Conservation (phyloP, 805 yeast species). For the Hemisphaericaspora nanyangensis region DNA sequence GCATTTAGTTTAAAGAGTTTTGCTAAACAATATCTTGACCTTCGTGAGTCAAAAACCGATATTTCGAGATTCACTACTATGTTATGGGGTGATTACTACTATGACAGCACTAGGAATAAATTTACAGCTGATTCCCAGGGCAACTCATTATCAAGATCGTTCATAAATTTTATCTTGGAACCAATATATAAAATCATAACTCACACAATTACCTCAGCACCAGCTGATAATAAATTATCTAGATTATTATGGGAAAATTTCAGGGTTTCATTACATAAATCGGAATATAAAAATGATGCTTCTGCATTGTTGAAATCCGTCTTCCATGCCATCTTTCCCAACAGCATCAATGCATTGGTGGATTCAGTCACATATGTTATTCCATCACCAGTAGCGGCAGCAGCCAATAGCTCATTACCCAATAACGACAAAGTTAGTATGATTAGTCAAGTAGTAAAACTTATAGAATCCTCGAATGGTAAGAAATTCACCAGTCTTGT, state of each 20-base stretch:
- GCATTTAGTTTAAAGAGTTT: slow-evolving; percentile 68
- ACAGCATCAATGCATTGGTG: slow-evolving; percentile 44
- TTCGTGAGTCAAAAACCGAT: slow-evolving; percentile 11
- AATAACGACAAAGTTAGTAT: background rate
- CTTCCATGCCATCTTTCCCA: slow-evolving; percentile 46
- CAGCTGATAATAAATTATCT: slow-evolving; percentile 34
- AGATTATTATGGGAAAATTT: slow-evolving; percentile 46
- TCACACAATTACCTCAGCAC: slow-evolving; percentile 51
- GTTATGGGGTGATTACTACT: slow-evolving; percentile 79
- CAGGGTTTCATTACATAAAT: slow-evolving; percentile 40
- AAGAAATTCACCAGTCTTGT: slow-evolving; percentile 53
- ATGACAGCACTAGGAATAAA: slow-evolving; percentile 35
- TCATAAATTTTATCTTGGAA: slow-evolving; percentile 62
- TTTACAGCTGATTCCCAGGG: slow-evolving; percentile 37
- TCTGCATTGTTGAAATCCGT: slow-evolving; percentile 54
- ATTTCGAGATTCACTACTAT: slow-evolving; percentile 43
- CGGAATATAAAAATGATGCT: slow-evolving; percentile 49
- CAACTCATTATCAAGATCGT: slow-evolving; percentile 37
- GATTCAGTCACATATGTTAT: slow-evolving; percentile 37
- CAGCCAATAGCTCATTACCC: slow-evolving; percentile 9
- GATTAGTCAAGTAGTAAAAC: slow-evolving; percentile 41
- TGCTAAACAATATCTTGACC: slow-evolving; percentile 43
- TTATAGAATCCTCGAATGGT: slow-evolving; percentile 54
- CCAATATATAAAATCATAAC: slow-evolving; percentile 80
- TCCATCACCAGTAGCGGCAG: slow-evolving; percentile 20